A percentile compares a stretch with the other conserved stretches of the same genome.
These are phyloP conservation scores for Calonectria hawksworthii DNA, from an alignment of 2,329 filamentous ascomycete genomes.

Conservation along the genomic window DNA sequence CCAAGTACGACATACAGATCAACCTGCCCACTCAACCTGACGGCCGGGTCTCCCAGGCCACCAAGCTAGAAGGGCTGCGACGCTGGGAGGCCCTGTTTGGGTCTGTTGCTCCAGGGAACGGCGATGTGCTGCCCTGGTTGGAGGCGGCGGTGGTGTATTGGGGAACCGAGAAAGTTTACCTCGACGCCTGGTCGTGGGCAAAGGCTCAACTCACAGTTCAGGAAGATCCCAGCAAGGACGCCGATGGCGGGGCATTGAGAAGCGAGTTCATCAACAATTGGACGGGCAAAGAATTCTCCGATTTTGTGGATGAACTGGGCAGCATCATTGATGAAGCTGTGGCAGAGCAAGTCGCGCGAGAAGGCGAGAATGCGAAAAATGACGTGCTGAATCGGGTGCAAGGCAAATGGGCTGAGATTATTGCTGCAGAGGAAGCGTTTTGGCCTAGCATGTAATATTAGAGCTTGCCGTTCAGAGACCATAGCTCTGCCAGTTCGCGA, in stretches of 20 bases:
- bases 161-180: constrained; percentile 79
- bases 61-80: constrained; percentile 56
- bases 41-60: constrained; percentile 44
- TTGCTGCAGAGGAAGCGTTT: constrained; percentile 71
- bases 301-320: constrained; percentile 70
- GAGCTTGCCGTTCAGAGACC: background rate
- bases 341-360: constrained; percentile 51
- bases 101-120: constrained; percentile 63
- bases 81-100: constrained; percentile 64
- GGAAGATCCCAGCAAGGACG: constrained; percentile 56
- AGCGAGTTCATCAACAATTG: constrained; percentile 78
- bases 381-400: constrained; percentile 56
- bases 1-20: constrained; percentile 70
- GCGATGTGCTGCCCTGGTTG: constrained; percentile 62
- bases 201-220: constrained; percentile 51
- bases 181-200: constrained; percentile 71
- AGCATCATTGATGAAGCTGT: constrained; percentile 69
- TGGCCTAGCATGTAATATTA: constrained; percentile 60
- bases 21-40: constrained; percentile 46
- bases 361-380: constrained; percentile 47
- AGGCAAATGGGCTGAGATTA: constrained; percentile 62
- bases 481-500: background rate
- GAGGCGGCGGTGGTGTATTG: constrained; percentile 82
- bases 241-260: constrained; percentile 75
- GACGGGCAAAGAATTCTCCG: constrained; percentile 72